Base-by-base conservation (phyloP, 306 rosid species). In the Lagenaria siceraria region DNA sequence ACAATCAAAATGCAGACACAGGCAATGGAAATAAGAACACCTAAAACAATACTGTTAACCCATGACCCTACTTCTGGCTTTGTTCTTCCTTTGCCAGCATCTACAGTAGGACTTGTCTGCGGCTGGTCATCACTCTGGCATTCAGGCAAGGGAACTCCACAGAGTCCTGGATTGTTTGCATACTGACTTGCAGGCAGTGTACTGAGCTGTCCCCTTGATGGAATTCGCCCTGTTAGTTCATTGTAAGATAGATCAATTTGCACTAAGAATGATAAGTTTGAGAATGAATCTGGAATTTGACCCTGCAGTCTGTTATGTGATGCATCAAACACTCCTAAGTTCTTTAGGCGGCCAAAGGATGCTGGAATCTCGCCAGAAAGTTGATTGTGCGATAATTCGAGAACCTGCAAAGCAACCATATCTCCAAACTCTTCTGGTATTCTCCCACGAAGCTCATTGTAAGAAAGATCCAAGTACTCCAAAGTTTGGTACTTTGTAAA, bases 391-490 rank as follows among this genome's bases (percentile, higher is more conserved):
- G 98, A 84, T 36, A 94, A 66, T 53, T 92, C 98, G 9, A 94
- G 96, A 77, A 94, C 98, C 86, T 94, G 96, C 11, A 94, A 77
- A 43, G 98, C 98, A 74, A 87, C 92, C 98, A 94, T 94, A 61
- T 92, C 91, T 11, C 98, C 98, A 33, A 94, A 85, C 81, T 94
- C 97, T 7, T 90, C 95, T 0, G 98, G 98, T 76, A 94, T 92
- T 81, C 88, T 87, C 4, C 98, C 98, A 0, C 96, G 90, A 38
- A 94, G 92, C 89, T 94, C 85, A 25, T 94, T 94, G 78, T 94
- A 91, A 58, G 98, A 94, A 56, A 94, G 97, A 86, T 94, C 98
- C 43, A 94, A 91, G 81, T 94, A 94, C 87, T 94, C 96, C 86
- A 94, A 52, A 12, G 97, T 92, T 77, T 94, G 98, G 83, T 94